phyloP scores from a whole-genome alignment of 495 filamentous ascomycete genomes.

The Penicillium arizonense region DNA sequence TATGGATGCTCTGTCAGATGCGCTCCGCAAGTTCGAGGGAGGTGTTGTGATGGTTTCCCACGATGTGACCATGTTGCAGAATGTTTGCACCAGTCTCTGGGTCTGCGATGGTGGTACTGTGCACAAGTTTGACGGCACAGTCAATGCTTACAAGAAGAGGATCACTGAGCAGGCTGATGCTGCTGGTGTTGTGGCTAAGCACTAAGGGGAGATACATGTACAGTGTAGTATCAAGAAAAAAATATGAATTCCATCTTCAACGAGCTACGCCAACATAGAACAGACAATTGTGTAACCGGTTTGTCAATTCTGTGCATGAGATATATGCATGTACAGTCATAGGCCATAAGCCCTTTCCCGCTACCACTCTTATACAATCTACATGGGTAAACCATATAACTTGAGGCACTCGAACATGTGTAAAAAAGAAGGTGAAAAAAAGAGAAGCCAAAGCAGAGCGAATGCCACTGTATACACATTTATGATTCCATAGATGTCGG shows the following conservation, averaged over 20 bases:
- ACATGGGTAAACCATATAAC: too few species aligned
- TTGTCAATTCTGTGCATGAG: background rate
- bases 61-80: constrained; percentile 98
- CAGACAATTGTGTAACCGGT: too few species aligned
- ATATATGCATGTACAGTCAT: background rate
- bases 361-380: too few species aligned
- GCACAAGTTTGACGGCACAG: constrained; percentile 94
- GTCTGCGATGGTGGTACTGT: constrained; percentile 94
- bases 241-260: background rate
- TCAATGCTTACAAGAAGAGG: constrained; percentile 96
- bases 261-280: background rate
- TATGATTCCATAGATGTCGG: background rate
- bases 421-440: too few species aligned
- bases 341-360: too few species aligned
- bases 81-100: constrained; percentile 91
- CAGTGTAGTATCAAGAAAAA: constrained; percentile 3
- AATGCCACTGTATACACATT: background rate
- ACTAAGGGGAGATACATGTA: constrained; percentile 21
- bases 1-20: constrained; percentile 90
- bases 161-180: constrained; percentile 88
- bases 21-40: constrained; percentile 83
- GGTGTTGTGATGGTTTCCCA: constrained; percentile 98
- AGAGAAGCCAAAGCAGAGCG: too few species aligned
- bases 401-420: too few species aligned
- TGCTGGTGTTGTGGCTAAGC: constrained; percentile 66